A percentile compares a stretch with the other conserved stretches of the same genome.
phyloP scores from a whole-genome alignment of 2,329 filamentous ascomycete genomes.

The Aspergillus intermedius region DNA sequence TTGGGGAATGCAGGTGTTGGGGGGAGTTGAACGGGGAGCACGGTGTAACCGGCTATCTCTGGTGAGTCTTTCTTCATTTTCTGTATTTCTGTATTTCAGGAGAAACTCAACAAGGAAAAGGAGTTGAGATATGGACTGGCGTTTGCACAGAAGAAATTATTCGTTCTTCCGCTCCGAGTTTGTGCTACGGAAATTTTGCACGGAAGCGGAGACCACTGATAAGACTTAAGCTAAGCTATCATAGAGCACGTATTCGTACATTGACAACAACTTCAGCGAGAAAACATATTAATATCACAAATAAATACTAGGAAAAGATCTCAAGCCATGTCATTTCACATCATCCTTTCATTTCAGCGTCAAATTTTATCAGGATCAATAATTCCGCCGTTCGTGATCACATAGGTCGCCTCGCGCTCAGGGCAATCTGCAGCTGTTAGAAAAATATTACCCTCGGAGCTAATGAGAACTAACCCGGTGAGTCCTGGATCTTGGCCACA shows the following conservation, averaged over 20 bases:
- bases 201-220: slow-evolving; percentile 9
- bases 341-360: neutral
- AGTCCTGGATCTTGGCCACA: slow-evolving; percentile 63
- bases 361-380: slow-evolving; percentile 56
- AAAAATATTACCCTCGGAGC: slow-evolving; percentile 1
- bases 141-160: neutral
- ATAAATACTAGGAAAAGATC: neutral
- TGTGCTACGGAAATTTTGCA: slow-evolving; percentile 14
- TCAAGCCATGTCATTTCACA: neutral
- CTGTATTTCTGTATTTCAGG: neutral
- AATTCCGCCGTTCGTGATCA: slow-evolving; percentile 64
- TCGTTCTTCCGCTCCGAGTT: neutral
- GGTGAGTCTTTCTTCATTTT: slow-evolving; percentile 32
- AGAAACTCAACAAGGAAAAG: neutral
- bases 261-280: neutral
- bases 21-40: slow-evolving; percentile 63
- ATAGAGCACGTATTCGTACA: neutral
- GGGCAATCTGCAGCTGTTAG: slow-evolving; percentile 51
- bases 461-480: slow-evolving; percentile 46
- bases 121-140: neutral
- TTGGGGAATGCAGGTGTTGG: slow-evolving; percentile 56
- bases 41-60: slow-evolving; percentile 56
- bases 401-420: slow-evolving; percentile 62
- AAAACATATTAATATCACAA: neutral
- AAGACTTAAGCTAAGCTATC: neutral